Base-by-base conservation (phyloP, 1,284 basidiomycete species). In the Puccinia coronata region DNA sequence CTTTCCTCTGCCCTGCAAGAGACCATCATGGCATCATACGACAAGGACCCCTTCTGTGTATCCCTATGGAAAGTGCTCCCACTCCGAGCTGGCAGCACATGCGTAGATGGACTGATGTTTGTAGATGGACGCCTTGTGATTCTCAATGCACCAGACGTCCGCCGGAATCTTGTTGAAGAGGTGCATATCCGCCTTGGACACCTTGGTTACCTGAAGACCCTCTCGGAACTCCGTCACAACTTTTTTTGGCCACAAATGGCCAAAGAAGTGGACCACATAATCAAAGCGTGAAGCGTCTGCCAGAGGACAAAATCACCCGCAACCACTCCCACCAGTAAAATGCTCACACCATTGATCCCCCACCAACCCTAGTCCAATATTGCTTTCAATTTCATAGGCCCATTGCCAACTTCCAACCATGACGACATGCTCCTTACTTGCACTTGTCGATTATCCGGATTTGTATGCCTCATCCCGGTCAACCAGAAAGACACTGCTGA, bases 131-230 rank as follows among this genome's bases (percentile, higher is more conserved):
- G 84, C 0, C 80, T 88, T 0, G 81, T 88, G 3, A 85, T 88
- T 9, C 88, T 87, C 0, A 69, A 80, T 0, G 57, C 41, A 8
- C 49, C 51, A 0, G 61, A 76, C 0, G 2, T 87, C 3, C 80
- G 84, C 11, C 83, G 86, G 49, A 43, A 69, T 18, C 80, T 87
- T 0, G 85, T 84, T 69, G 81, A 76, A 0, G 79, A 86, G 0
- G 85, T 85, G 0, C 86, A 87, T 70, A 83, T 86, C 55, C 76
- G 84, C 0, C 85, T 85, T 0, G 87, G 88, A 0, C 87, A 88
- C 79, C 87, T 87, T 75, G 86, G 88, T 0, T 83, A 84, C 28
- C 84, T 86, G 25, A 88, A 88, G 72, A 84, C 83, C 23, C 87
- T 88, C 75, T 83, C 80, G 0, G 61, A 85, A 0, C 82, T 88